phyloP scores from a whole-genome alignment of 768 basidiomycete species.

The Russula virescens region DNA sequence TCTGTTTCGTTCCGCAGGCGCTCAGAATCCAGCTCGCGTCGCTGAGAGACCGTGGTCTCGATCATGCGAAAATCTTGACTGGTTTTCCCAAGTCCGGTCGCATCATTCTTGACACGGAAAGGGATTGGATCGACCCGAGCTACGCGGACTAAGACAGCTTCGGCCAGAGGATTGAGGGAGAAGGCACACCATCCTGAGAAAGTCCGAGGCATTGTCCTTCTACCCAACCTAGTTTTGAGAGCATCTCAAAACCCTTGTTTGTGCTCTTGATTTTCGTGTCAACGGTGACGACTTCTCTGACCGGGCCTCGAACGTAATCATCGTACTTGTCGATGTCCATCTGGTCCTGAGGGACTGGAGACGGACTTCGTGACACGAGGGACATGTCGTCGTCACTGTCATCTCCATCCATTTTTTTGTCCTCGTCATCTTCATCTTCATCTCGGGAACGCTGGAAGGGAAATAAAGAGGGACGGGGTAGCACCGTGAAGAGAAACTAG shows the following conservation, averaged over 20 bases:
- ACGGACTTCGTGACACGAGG: slow-evolving; percentile 69
- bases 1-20: slow-evolving; percentile 74
- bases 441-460: slow-evolving; percentile 57
- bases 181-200: slow-evolving; percentile 60
- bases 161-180: slow-evolving; percentile 2
- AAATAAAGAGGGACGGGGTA: slow-evolving; percentile 37
- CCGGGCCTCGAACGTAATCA: slow-evolving; percentile 47
- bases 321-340: slow-evolving; percentile 65
- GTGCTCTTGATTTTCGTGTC: slow-evolving; percentile 73
- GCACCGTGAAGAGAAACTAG: slow-evolving; percentile 20
- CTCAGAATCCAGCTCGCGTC: slow-evolving; percentile 76
- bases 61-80: slow-evolving; percentile 79
- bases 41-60: slow-evolving; percentile 77
- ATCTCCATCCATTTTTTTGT: slow-evolving; percentile 30
- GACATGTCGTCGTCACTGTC: slow-evolving; percentile 68
- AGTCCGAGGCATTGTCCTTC: slow-evolving; percentile 75
- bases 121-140: slow-evolving; percentile 82
- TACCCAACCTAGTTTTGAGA: slow-evolving; percentile 77
- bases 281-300: slow-evolving; percentile 67
- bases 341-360: slow-evolving; percentile 44
- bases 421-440: slow-evolving; percentile 20
- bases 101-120: slow-evolving; percentile 71
- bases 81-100: slow-evolving; percentile 73
- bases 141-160: slow-evolving; percentile 29
- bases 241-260: slow-evolving; percentile 77